A percentile compares a stretch with the other conserved stretches of the same genome.
phyloP scores from a whole-genome alignment of 2,329 filamentous ascomycete genomes.

The Rhinocladiella similis region DNA sequence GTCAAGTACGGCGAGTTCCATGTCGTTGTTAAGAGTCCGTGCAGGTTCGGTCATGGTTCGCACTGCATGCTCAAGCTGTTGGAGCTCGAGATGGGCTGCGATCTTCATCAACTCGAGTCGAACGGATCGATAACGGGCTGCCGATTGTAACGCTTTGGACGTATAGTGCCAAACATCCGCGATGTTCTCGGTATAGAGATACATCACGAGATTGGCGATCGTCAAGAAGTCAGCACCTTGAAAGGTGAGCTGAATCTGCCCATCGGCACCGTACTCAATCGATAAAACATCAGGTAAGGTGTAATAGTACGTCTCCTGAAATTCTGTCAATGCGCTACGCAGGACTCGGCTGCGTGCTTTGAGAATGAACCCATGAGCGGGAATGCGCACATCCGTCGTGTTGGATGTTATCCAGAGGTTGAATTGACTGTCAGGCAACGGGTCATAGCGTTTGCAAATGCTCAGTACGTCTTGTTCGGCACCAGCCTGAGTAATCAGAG shows the following conservation, averaged over 20 bases:
- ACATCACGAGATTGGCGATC: conserved; percentile 76
- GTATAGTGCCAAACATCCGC: conserved; percentile 87
- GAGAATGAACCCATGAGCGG: conserved; percentile 80
- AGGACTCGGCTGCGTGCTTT: conserved; percentile 71
- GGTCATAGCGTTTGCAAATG: conserved; percentile 31
- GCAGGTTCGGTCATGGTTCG: conserved; percentile 70
- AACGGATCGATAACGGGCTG: conserved; percentile 74
- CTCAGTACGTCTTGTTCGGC: conserved; percentile 43
- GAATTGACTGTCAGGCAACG: conserved; percentile 30
- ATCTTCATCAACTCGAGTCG: conserved; percentile 84
- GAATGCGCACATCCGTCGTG: conserved; percentile 69
- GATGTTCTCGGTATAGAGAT: conserved; percentile 75
- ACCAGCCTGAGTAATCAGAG: conserved; percentile 45
- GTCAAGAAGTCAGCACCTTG: conserved; percentile 73
- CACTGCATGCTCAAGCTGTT: conserved; percentile 72
- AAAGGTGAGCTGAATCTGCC: conserved; percentile 63
- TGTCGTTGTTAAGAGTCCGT: conserved; percentile 66
- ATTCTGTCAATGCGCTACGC: conserved; percentile 60
- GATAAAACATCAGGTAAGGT: conserved; percentile 61
- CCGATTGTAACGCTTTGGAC: conserved; percentile 62
- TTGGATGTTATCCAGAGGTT: conserved; percentile 53
- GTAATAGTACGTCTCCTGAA: conserved; percentile 56
- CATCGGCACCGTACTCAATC: conserved; percentile 54
- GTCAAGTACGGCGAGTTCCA: conserved; percentile 69
- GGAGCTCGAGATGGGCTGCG: conserved; percentile 70